Evolutionary conservation across 2,329 filamentous ascomycete species (phyloP).

Genomic region (Epichloe hybrida): DNA sequence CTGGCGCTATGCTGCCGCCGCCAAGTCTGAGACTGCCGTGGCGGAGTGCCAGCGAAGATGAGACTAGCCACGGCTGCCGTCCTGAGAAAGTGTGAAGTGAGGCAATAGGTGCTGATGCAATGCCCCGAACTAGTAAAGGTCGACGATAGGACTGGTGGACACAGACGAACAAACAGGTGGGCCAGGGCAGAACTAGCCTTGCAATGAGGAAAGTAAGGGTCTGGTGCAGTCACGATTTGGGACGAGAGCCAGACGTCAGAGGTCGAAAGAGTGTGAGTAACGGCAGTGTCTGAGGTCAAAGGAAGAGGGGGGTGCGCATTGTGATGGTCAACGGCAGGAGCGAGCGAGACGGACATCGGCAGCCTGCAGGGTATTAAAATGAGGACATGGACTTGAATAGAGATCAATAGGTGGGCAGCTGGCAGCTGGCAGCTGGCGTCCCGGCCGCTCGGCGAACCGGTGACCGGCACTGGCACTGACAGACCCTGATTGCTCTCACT

Average conservation of each 20-base stretch:
- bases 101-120: too few species aligned
- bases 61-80: too few species aligned
- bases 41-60: too few species aligned
- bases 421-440: not conserved
- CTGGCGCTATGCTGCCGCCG: not conserved
- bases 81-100: not conserved
- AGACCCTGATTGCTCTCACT: too few species aligned
- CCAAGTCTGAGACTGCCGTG: not conserved
- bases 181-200: too few species aligned
- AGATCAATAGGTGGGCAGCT: not conserved
- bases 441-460: not conserved
- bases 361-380: not conserved
- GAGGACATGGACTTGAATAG: not conserved
- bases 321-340: not conserved
- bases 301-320: not conserved
- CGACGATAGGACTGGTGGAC: too few species aligned
- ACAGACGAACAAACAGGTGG: too few species aligned
- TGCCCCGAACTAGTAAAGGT: too few species aligned
- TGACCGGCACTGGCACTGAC: too few species aligned
- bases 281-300: not conserved
- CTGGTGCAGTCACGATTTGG: too few species aligned
- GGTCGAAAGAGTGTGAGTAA: not conserved
- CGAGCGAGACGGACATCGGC: not conserved
- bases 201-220: too few species aligned
- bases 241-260: not conserved